Evolutionary conservation across 306 rosid species (phyloP), one percentile per base, ranked within the genome.

Genomic region (Castanea sativa): DNA sequence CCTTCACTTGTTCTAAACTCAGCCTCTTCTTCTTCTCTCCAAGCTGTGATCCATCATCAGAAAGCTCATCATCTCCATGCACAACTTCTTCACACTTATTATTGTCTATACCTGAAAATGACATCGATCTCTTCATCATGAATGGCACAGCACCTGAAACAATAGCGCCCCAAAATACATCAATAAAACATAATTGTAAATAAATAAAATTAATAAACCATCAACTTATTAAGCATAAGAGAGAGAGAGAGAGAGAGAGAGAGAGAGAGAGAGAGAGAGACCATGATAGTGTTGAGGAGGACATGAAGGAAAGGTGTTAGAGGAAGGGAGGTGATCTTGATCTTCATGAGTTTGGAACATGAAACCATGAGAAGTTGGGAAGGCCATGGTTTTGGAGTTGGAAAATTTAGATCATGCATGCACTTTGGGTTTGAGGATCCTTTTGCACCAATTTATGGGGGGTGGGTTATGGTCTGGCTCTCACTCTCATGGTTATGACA

Each of bases 11-110:
- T 74, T 92, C 97, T 69, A 91, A 64, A 75, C 83, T 91, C 65
- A 94, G 75, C 83, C 99, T 85, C 88, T 88, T 94, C 90, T 94
- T 94, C 92, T 94, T 94, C 84, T 94, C 99, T 21, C 98, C 98
- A 14, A 85, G 72, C 71, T 85, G 92, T 29, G 89, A 90, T 30
- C 99, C 99, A 14, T 94, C 99, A 29, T 94, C 99, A 0, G 99
- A 94, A 55, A 92, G 64, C 14, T 91, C 97, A 41, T 94, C 99
- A 2, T 91, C 96, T 6, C 81, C 93, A 5, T 83, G 82, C 75
- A 69, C 65, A 5, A 82, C 92, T 12, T 79, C 53, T 49, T 49
- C 87, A 21, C 86, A 88, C 63, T 85, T 82, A 3, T 85, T 82
- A 2, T 85, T 87, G 15, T 90, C 94, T 9, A 86, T 76, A 11